Percentiles rank a stretch among this genome's conserved stretches.
phyloP scores from a whole-genome alignment of 2,329 filamentous ascomycete species.

The Ceratocystis ficicola region DNA sequence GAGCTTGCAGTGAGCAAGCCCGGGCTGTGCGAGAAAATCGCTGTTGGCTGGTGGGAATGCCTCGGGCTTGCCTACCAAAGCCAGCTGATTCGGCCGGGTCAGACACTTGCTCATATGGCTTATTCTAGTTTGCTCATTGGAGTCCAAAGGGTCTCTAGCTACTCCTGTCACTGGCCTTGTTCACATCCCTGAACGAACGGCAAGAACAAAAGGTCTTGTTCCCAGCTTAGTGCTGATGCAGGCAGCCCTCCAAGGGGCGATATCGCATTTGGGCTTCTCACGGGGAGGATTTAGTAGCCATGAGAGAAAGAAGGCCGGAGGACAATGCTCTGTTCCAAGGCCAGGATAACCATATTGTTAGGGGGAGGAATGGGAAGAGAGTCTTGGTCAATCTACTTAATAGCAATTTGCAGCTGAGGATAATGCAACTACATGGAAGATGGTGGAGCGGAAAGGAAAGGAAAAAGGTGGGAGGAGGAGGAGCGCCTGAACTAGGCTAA shows the following conservation, averaged over 20 bases:
- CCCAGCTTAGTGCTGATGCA: neutral
- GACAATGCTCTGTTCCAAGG: neutral
- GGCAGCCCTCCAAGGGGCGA: neutral
- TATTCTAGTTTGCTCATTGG: neutral
- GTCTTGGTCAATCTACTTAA: too few relatives aligned
- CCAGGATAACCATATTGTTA: too few relatives aligned
- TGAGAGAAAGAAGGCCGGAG: neutral
- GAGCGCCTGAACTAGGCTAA: too few relatives aligned
- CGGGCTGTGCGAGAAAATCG: neutral
- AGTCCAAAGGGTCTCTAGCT: neutral
- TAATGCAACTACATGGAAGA: neutral
- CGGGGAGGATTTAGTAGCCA: neutral
- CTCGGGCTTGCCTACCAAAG: neutral
- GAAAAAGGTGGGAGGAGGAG: neutral
- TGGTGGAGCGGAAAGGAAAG: neutral
- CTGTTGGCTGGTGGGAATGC: neutral
- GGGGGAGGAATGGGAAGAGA: too few relatives aligned
- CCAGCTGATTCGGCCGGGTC: neutral
- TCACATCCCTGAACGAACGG: neutral
- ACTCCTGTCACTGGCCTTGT: neutral
- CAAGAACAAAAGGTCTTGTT: conserved; percentile 6
- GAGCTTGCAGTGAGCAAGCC: neutral
- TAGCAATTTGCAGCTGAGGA: too few relatives aligned
- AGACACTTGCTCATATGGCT: neutral
- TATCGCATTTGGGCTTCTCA: neutral